A percentile compares a stretch with the other conserved stretches of the same genome.
phyloP scores from a whole-genome alignment of 441 rosid species.

The Populus hybrid region DNA sequence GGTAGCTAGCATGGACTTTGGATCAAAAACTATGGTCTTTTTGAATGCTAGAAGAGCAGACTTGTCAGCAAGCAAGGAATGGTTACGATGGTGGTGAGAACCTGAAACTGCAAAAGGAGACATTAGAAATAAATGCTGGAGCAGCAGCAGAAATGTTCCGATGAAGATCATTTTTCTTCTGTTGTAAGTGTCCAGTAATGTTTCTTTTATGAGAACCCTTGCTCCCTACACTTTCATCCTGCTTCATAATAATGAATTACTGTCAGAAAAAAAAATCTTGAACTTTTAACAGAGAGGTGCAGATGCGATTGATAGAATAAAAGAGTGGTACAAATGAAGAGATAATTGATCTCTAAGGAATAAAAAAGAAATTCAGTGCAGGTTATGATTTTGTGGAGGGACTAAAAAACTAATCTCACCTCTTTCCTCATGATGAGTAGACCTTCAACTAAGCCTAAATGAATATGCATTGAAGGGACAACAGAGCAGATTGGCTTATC shows the following conservation, averaged over 20 bases:
- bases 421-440: constrained; percentile 30
- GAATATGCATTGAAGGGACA: neutral
- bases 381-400: constrained; percentile 20
- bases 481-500: neutral
- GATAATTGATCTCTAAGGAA: neutral
- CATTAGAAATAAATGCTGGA: constrained; percentile 20
- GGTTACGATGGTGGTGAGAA: constrained; percentile 19
- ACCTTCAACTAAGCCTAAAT: neutral
- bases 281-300: neutral
- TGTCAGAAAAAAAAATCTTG: too few species aligned
- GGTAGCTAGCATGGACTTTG: constrained; percentile 16
- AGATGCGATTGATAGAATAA: neutral
- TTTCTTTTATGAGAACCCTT: neutral
- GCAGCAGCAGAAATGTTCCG: constrained; percentile 18
- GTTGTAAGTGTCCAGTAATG: neutral
- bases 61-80: constrained; percentile 28
- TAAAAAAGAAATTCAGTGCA: constrained; percentile 11
- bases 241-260: constrained; percentile 2
- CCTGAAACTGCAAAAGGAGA: constrained; percentile 14
- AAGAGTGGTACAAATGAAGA: neutral
- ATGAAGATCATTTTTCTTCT: constrained; percentile 12
- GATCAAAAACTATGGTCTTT: constrained; percentile 3
- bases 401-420: constrained; percentile 5
- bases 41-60: constrained; percentile 22
- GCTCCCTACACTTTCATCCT: constrained; percentile 8